Evolutionary conservation across 306 rosid genomes (phyloP), one percentile per base, ranked within the genome.

Genomic region (Prinsepia uniflora): DNA sequence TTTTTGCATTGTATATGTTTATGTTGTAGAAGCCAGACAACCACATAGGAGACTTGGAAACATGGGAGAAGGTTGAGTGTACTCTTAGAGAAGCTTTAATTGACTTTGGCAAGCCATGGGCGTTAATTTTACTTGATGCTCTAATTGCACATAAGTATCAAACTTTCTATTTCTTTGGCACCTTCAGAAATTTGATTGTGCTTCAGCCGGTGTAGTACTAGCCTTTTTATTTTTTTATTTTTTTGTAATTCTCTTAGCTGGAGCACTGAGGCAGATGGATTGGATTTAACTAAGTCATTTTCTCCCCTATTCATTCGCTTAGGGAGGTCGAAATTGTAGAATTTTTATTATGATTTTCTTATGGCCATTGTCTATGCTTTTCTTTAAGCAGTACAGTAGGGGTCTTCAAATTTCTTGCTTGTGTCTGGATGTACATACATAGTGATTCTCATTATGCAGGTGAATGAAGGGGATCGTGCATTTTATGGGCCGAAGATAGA

Each of bases 401-500:
- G 45, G 63, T 65, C 67, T 12, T 48, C 14, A 20, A 40, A 42
- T 81, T 45, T 72, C 48, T 56, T 17, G 61, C 44, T 63, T 71
- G 58, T n/a, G 19, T 69, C 40, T 17, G 44, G 48, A 68, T 77
- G 76, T 80, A 24, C 30, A 24, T 24, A 92, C 90, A 93, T 80
- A 63, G 65, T 67, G 18, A 40, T 80, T 57, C 63, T 60, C 17
- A 46, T 80, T 59, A 59, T 71, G 59, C 69, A 93, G 98, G 67
- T 87, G 55, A 76, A 90, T 80, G 97, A 90, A 86, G 97, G 96
- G 63, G 97, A 90, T 76, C 97, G 96, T 36, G 98, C 98, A 70
- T 94, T 89, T 81, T 89, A 88, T 68, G 98, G 97, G 74, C 97
- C 98, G 60, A 90, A 94, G 83, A 94, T 94, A 73, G 97, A 90